Evolutionary conservation across 106 monocot species (phyloP), one percentile per base, ranked within the genome.

Genomic region (Apostasia ramifera): DNA sequence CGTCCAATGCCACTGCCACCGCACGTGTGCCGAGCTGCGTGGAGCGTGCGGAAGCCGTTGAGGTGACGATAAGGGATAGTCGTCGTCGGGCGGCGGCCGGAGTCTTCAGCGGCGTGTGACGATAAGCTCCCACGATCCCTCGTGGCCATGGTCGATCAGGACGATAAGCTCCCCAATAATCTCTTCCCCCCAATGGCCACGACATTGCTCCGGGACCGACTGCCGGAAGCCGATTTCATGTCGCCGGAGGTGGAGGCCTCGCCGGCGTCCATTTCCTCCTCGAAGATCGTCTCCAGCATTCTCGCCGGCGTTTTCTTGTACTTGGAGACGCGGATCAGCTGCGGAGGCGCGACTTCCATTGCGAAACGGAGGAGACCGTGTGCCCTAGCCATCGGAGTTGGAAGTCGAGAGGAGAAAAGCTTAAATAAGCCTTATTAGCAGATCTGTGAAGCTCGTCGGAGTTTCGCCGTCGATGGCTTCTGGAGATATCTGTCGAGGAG

Each of bases 271-370:
- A 40, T 59, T 2, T 59, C 59, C 40, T 59, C 59, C 40, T 59
- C 59, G 39, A 59, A 2, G 1, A 59, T 59, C 0, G 59, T 59
- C 59, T 59, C 59, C 59, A 59, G 40, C 59, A 6, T 40, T 40
- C 59, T 59, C 40, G 59, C 5, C 59, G 59, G 40, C 59, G 2
- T 59, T 2, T 39, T 8, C 37, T 59, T 59, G 39, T 39, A 2
- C 12, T 59, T 59, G 59, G 59, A 2, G 59, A 59, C 6, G 4
- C 59, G 59, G 59, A 59, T 59, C 59, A 59, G 26, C 59, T 59
- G 59, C 59, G 59, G 59, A 5, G 59, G 59, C 40, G 59, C 59
- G 39, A 40, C 59, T 8, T 59, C 59, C 8, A 59, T 8, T 1
- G 59, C 59, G 59, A 6, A 59, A 8, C n/a, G 12, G 8, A 40